Conservation (phyloP, 176 grass and related monocot species). For the Carex cristatella region DNA sequence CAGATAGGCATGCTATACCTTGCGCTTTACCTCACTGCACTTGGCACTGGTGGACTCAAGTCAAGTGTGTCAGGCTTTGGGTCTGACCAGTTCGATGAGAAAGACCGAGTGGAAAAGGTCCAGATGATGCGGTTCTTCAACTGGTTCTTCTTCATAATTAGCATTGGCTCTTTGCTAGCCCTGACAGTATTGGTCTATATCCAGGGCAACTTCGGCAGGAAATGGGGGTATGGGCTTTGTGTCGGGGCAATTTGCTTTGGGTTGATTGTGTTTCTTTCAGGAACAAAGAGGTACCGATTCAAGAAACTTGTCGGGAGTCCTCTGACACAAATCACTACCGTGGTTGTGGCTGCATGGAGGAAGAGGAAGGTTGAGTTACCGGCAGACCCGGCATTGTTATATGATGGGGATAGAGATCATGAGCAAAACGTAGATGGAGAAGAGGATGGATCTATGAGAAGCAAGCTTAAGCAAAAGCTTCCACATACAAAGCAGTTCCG, state of each 20-base stretch:
- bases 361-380: slow-evolving; percentile 51
- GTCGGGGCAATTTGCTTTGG: slow-evolving; percentile 41
- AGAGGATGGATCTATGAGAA: slow-evolving; percentile 35
- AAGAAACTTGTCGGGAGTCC: slow-evolving; percentile 77
- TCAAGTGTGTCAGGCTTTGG: slow-evolving; percentile 92
- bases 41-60: slow-evolving; percentile 81
- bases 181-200: slow-evolving; percentile 89
- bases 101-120: slow-evolving; percentile 32
- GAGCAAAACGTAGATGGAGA: slow-evolving; percentile 2
- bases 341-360: slow-evolving; percentile 51
- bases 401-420: slow-evolving; percentile 35
- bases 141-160: slow-evolving; percentile 99
- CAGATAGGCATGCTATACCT: slow-evolving; percentile 68
- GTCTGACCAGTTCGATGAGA: slow-evolving; percentile 89
- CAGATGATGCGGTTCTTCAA: slow-evolving; percentile 91
- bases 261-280: slow-evolving; percentile 54
- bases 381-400: slow-evolving; percentile 38
- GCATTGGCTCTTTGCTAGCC: slow-evolving; percentile 71
- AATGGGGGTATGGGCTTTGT: slow-evolving; percentile 66
- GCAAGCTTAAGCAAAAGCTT: slow-evolving; percentile 61
- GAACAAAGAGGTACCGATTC: slow-evolving; percentile 68
- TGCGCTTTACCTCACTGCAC: slow-evolving; percentile 72
- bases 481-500: slow-evolving; percentile 78
- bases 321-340: slow-evolving; percentile 71
- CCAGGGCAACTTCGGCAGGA: slow-evolving; percentile 70